A percentile compares a stretch with the other conserved stretches of the same genome.
Conservation (phyloP, 2,329 filamentous ascomycete species). For the Phialocephala subalpina region DNA sequence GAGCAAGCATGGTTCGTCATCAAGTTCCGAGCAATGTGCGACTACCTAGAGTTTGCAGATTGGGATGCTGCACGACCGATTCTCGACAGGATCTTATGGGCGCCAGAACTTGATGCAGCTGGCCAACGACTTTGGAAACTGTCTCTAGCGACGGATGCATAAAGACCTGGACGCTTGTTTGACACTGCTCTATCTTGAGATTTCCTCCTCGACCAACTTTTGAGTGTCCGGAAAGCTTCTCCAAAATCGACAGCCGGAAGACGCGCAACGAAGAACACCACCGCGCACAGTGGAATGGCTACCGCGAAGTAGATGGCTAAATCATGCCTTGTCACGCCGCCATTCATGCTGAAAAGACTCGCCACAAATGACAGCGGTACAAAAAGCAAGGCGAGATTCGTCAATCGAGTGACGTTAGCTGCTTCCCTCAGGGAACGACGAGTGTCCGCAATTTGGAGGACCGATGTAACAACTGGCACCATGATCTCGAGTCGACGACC, state of each 20-base stretch:
- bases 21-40: neutral
- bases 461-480: conserved; percentile 25
- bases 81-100: conserved; percentile 18
- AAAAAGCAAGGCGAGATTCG: conserved; percentile 18
- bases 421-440: conserved; percentile 22
- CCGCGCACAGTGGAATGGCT: conserved; percentile 1
- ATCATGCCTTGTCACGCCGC: neutral
- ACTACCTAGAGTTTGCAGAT: conserved; percentile 6
- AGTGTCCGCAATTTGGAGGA: conserved; percentile 26
- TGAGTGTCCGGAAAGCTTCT: neutral
- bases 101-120: conserved; percentile 15
- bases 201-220: neutral
- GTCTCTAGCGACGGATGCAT: neutral
- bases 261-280: conserved; percentile 17
- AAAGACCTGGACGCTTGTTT: neutral
- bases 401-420: conserved; percentile 27
- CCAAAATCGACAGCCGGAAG: neutral
- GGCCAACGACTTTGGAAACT: neutral
- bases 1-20: conserved; percentile 24
- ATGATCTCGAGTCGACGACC: conserved; percentile 21
- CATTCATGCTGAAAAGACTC: conserved; percentile 22
- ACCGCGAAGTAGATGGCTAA: conserved; percentile 16
- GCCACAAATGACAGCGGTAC: conserved; percentile 16
- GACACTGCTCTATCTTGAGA: neutral
- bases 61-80: conserved; percentile 11